These are phyloP conservation scores for Trametes cinnabarina DNA, from an alignment of 768 basidiomycete species.

Conservation along the genomic window DNA sequence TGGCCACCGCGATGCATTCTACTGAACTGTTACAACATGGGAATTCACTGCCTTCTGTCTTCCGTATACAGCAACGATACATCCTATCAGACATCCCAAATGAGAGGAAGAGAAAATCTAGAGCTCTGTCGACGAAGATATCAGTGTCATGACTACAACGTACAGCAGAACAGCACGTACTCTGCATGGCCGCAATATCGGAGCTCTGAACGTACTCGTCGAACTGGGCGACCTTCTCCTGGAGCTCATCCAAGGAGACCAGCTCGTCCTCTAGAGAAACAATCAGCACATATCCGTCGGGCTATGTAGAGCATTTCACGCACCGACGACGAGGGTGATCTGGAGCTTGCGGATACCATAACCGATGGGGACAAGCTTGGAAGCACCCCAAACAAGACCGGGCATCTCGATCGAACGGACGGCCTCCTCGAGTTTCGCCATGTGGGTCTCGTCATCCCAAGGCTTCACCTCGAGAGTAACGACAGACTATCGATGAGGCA, in stretches of 20 bases:
- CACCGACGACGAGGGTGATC: constrained; percentile 53
- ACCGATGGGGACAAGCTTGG: constrained; percentile 89
- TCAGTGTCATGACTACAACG: background rate
- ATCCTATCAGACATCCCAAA: background rate
- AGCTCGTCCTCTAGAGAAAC: constrained; percentile 81
- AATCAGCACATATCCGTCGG: constrained; percentile 32
- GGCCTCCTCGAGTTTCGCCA: constrained; percentile 76
- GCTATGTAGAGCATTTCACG: constrained; percentile 25
- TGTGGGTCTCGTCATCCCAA: constrained; percentile 99
- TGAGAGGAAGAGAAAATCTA: constrained; percentile 2
- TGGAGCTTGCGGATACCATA: constrained; percentile 95
- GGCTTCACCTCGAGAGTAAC: constrained; percentile 99
- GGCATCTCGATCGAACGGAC: constrained; percentile 87
- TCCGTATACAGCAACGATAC: constrained; percentile 9
- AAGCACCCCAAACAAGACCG: constrained; percentile 94
- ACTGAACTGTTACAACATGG: constrained; percentile 14
- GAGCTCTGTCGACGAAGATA: constrained; percentile 5
- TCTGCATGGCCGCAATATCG: constrained; percentile 93
- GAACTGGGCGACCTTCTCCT: constrained; percentile 83
- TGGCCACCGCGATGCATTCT: constrained; percentile 10
- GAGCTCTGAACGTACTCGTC: constrained; percentile 90
- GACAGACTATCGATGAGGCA: constrained; percentile 62
- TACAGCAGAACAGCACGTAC: constrained; percentile 36
- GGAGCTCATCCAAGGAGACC: constrained; percentile 88
- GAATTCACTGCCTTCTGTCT: constrained; percentile 10